Base-by-base conservation (phyloP, 1,284 basidiomycete species). In the Volvariella volvacea region DNA sequence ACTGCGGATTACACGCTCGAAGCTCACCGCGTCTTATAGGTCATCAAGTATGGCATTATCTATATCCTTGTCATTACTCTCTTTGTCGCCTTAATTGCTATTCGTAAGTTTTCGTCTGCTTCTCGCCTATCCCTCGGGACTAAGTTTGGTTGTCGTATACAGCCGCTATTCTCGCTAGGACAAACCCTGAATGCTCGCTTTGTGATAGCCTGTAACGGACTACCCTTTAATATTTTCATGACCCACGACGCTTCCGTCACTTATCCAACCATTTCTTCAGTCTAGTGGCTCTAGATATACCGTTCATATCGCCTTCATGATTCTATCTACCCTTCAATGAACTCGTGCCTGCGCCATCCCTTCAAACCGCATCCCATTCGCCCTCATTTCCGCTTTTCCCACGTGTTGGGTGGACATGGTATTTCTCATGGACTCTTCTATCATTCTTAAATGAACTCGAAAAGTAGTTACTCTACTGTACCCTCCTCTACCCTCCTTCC, bases 61-160 rank as follows among this genome's bases (percentile, higher is more conserved):
- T 93, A 93, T 67, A 67, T 91, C 38, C 50, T 82, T 46, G 75
- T 84, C 50, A 77, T 93, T 53, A 78, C 76, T 45, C 58, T 84
- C 52, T 92, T 97, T 60, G 74, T 83, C 37, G 84, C 82, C 22
- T 75, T 97, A 53, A 74, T 90, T 56, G 78, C 72, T 55, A 62
- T 85, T 50, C 88, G 88, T 90, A 65, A 70, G 87, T 80, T 15
- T 42, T 38, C 12, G 3, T 20, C 15, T 40, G 32, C 9, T 42
- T 16, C 28, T 31, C 20, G 19, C 19, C 15, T 16, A 28, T 10
- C 42, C 22, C 15, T 45, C 44, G 37, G 40, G 47, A n/a, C 39
- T 44, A 48, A 8, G 51, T 46, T 42, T 17, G 42, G 39, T 10
- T 21, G 36, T 33, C 47, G 42, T 19, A 31, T 53, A 39, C 53